Conservation (phyloP, 2,329 filamentous ascomycete species). For the Penicillium sp. region DNA sequence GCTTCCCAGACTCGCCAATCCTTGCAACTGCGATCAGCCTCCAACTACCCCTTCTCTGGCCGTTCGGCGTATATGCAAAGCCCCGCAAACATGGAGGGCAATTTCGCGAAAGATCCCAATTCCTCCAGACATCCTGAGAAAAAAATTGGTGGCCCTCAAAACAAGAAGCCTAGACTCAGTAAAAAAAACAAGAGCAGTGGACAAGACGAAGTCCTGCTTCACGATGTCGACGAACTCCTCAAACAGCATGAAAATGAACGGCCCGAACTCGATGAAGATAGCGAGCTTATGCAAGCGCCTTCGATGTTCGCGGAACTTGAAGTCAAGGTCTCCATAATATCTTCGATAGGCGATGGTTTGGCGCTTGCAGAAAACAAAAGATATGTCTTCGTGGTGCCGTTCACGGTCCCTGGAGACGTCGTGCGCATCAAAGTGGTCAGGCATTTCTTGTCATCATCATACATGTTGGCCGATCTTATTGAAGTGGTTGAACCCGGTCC, state of each 20-base stretch:
- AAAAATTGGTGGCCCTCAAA: not conserved
- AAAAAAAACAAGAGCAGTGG: not conserved
- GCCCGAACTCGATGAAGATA: constrained; percentile 30
- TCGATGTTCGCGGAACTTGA: constrained; percentile 73
- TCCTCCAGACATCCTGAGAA: not conserved
- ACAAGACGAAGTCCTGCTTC: constrained; percentile 62
- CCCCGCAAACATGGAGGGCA: not conserved
- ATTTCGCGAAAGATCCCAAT: not conserved
- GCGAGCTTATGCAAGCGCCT: constrained; percentile 50
- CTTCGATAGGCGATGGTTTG: constrained; percentile 89
- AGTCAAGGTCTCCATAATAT: constrained; percentile 76
- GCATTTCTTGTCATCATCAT: constrained; percentile 64
- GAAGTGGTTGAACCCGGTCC: constrained; percentile 71
- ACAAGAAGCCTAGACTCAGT: not conserved
- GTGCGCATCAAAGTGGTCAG: constrained; percentile 76
- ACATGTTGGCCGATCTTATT: constrained; percentile 79
- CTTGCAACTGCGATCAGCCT: constrained; percentile 8
- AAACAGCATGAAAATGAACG: constrained; percentile 30
- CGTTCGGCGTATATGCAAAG: not conserved
- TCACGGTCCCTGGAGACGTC: constrained; percentile 79
- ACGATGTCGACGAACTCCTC: constrained; percentile 56
- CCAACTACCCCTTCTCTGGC: constrained; percentile 7
- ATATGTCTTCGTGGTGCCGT: constrained; percentile 82
- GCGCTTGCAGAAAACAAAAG: constrained; percentile 66
- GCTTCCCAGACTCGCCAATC: not conserved